Evolutionary conservation across 495 filamentous ascomycete species (phyloP), one percentile per base, ranked within the genome.

Genomic region (Hypoxylon perforatum): DNA sequence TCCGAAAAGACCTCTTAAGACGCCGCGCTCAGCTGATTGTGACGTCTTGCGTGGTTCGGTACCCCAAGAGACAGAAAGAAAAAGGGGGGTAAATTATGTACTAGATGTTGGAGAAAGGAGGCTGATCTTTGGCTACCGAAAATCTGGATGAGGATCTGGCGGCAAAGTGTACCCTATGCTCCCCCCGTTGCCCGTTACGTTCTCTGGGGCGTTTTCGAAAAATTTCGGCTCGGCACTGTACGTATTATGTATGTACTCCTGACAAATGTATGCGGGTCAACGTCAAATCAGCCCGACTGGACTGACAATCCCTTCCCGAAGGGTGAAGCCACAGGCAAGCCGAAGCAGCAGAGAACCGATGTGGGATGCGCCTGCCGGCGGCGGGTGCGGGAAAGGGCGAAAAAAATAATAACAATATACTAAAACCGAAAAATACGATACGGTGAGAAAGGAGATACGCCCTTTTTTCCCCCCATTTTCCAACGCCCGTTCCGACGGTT

Each of bases 221-320:
- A n/a, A n/a, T 38, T n/a, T 38, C 9, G 35, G 35, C 35, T n/a
- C 35, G 35, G 9, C 9, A 38, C 35, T 47, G 44, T 46, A 46
- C 15, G 42, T 46, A 46, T 21, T 8, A 35, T 5, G 30, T 21
- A 46, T 12, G 15, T 22, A 47, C 45, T 18, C 15, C 19, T 14
- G 10, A 47, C 25, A 25, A 30, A 15, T 22, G 35, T 54, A 63
- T 53, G 64, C 53, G 53, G 53, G 57, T 30, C 57, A 23, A 45
- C 54, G 36, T 56, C 28, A 18, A 54, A 48, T 3, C 25, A 28
- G 25, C 3, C 25, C 3, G 25, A 3, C 25, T 49, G 18, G 49
- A 41, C 63, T 45, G 50, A 22, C 41, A 58, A 65, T 47, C 52
- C 44, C 50, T 45, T 10, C 52, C 42, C 35, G 50, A 61, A 56